Conservation (phyloP, 768 basidiomycete genomes). For the Amanita subjunquillea region DNA sequence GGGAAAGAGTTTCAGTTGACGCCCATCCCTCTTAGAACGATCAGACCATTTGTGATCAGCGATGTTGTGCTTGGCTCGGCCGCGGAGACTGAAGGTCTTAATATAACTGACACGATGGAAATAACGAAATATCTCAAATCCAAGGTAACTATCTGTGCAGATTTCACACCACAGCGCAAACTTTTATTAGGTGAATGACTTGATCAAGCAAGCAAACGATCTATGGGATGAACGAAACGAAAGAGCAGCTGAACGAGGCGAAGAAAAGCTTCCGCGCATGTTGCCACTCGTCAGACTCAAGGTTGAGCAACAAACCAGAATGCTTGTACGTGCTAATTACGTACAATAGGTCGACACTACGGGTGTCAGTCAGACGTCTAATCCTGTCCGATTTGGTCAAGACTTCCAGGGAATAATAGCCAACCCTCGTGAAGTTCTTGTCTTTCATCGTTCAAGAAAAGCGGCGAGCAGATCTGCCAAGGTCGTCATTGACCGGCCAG, state of each 20-base stretch:
- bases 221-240: constrained; percentile 72
- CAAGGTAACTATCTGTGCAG: constrained; percentile 32
- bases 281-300: constrained; percentile 84
- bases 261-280: constrained; percentile 56
- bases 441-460: constrained; percentile 81
- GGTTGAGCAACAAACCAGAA: constrained; percentile 23
- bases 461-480: constrained; percentile 37
- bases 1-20: constrained; percentile 81
- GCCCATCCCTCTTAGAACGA: constrained; percentile 81
- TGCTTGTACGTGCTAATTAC: background rate
- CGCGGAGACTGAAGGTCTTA: constrained; percentile 67
- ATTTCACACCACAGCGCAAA: background rate
- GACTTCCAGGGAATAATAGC: constrained; percentile 87
- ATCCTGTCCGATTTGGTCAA: constrained; percentile 94
- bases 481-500: constrained; percentile 66
- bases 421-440: constrained; percentile 88
- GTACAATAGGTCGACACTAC: constrained; percentile 72
- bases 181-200: constrained; percentile 50
- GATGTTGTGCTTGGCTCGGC: constrained; percentile 67
- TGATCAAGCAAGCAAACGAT: constrained; percentile 70
- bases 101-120: constrained; percentile 72
- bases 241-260: constrained; percentile 48
- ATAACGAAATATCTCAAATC: constrained; percentile 73
- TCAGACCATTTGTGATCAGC: constrained; percentile 89
- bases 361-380: constrained; percentile 83